Evolutionary conservation across 148 eudicot species (phyloP).

Genomic region (Gaultheria prostrata): DNA sequence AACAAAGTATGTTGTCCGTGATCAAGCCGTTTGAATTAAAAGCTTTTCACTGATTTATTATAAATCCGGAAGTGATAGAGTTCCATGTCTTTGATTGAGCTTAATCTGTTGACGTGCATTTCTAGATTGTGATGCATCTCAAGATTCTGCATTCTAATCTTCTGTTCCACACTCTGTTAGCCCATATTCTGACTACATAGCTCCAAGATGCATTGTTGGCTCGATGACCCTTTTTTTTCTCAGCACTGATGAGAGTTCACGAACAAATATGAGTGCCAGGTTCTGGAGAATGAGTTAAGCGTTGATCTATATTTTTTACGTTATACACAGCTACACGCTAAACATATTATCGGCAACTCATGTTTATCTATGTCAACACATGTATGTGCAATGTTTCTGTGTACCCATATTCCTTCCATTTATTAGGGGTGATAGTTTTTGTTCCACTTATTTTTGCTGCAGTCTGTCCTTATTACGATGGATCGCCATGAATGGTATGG

Average conservation of each 20-base stretch:
- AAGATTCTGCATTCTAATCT: background rate
- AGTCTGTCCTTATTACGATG: conserved; percentile 89
- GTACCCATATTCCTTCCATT: background rate
- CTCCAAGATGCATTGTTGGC: background rate
- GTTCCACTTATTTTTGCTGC: conserved; percentile 24
- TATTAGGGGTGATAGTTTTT: background rate
- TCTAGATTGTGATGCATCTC: background rate
- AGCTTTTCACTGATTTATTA: background rate
- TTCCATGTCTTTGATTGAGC: background rate
- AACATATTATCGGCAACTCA: background rate
- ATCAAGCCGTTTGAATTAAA: background rate
- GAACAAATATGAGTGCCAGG: background rate
- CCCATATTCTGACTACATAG: background rate
- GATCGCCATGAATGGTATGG: conserved; percentile 99
- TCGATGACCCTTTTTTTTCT: background rate
- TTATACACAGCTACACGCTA: background rate
- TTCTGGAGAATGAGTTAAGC: background rate
- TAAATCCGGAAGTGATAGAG: background rate
- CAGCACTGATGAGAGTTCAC: conserved; percentile 2
- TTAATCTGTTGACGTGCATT: background rate
- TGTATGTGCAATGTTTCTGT: background rate
- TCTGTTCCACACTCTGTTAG: background rate
- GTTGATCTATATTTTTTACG: background rate
- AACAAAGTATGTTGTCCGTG: background rate
- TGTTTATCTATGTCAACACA: background rate